phyloP scores from a whole-genome alignment of 306 rosid genomes.

The Trichosanthes truncata region DNA sequence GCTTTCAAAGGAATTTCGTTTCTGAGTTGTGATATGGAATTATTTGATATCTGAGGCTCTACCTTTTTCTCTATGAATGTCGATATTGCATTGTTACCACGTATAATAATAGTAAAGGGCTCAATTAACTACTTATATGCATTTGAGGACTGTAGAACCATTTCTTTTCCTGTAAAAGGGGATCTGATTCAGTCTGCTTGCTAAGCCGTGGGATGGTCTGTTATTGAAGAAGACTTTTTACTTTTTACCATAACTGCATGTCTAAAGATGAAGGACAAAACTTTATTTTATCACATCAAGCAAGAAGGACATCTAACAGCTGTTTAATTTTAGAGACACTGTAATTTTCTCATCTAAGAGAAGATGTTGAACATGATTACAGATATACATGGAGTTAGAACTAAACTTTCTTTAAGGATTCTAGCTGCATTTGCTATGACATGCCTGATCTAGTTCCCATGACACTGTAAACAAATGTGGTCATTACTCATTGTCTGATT shows the following conservation, averaged over 20 bases:
- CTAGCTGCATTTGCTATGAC: not conserved
- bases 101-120: not conserved
- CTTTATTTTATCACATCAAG: slow-evolving; percentile 2
- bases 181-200: not conserved
- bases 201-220: not conserved
- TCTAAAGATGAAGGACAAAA: not conserved
- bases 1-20: not conserved
- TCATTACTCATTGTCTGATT: not conserved
- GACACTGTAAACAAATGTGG: not conserved
- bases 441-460: not conserved
- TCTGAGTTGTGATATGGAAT: not conserved
- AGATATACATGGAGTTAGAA: not conserved
- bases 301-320: not conserved
- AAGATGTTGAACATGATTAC: not conserved
- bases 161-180: not conserved
- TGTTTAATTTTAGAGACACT: not conserved
- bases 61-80: not conserved
- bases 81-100: not conserved
- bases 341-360: not conserved
- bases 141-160: not conserved
- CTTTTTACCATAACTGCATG: not conserved
- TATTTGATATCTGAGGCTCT: not conserved
- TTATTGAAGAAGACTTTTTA: not conserved
- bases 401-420: not conserved
- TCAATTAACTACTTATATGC: not conserved